Evolutionary conservation across 2,329 filamentous ascomycete species (phyloP), one percentile per base, ranked within the genome.

Genomic region (Fusarium secorum): DNA sequence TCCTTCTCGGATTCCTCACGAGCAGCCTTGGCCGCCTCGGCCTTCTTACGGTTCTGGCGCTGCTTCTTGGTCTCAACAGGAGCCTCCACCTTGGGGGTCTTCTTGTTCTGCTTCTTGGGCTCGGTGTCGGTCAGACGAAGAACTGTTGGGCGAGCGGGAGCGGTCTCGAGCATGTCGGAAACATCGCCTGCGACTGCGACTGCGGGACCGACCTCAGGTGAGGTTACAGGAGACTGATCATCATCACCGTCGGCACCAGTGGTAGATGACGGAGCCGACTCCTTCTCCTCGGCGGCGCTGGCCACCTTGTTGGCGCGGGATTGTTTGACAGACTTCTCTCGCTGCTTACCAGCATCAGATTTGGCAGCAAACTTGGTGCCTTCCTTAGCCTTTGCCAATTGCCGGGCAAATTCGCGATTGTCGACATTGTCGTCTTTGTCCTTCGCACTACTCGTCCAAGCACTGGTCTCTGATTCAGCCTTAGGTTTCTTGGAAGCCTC

Each of bases 61-160:
- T 97, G 93, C 86, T 98, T 98, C 91, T 98, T 98, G 24, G 91
- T 92, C 85, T 97, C 93, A 22, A 87, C 88, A 52, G 88, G 86
- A 80, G 93, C 90, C 71, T 88, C 85, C 42, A 86, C 83, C 83
- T 90, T 89, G 72, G 85, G 82, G 75, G 87, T 85, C 82, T 90
- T 90, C 70, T 86, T 83, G 81, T 90, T 90, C 68, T 88, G 84
- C 82, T 91, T 88, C 78, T 87, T 82, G 86, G 89, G 79, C 82
- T 87, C 76, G 81, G 88, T 79, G 68, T 90, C 90, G 59, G 92
- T 96, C 70, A 98, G 85, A 68, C 93, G 93, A 68, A 98, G 85
- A 51, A 97, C 89, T 1, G 90, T 90, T 28, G 94, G 92, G 58
- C 89, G 91, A 41, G 89, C 79, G 5, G 88, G 81, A 45, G 88